phyloP scores from a whole-genome alignment of 2,329 filamentous ascomycete genomes.

The Colletotrichum sp. region DNA sequence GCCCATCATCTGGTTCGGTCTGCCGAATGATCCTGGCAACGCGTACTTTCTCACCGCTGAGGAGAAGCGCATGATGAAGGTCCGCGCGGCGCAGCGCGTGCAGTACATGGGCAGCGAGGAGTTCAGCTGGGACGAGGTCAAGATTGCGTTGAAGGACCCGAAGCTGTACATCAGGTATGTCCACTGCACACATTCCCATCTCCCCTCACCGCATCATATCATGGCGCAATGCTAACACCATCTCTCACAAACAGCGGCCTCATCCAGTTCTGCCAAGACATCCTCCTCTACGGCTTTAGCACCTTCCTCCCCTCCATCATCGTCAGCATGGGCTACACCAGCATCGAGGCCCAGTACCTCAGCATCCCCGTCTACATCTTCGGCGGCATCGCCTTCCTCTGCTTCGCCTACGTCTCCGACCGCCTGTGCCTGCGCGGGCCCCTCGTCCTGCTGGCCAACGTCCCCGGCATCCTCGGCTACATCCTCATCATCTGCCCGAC shows the following conservation, averaged over 20 bases:
- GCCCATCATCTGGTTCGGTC: constrained; percentile 47
- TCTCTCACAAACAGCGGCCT: constrained; percentile 26
- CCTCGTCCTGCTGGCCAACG: constrained; percentile 62
- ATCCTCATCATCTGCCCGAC: constrained; percentile 52
- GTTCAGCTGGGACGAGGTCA: constrained; percentile 56
- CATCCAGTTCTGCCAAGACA: constrained; percentile 58
- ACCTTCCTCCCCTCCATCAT: constrained; percentile 64
- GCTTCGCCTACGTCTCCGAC: constrained; percentile 52
- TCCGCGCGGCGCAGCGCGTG: constrained; percentile 47
- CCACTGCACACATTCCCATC: not conserved
- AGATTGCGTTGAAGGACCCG: constrained; percentile 50
- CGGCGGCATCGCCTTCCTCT: constrained; percentile 50
- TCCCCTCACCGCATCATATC: not conserved
- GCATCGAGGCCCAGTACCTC: constrained; percentile 56
- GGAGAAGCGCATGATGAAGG: constrained; percentile 54
- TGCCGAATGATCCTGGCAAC: constrained; percentile 50
- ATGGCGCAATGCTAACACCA: not conserved
- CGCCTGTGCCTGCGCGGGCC: constrained; percentile 34
- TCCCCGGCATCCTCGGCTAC: constrained; percentile 54
- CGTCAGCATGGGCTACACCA: constrained; percentile 53
- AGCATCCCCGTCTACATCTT: constrained; percentile 63
- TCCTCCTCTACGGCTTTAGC: constrained; percentile 60
- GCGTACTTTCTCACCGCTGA: constrained; percentile 54
- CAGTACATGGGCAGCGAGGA: constrained; percentile 54
- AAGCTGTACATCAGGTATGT: constrained; percentile 54